Evolutionary conservation across 495 filamentous ascomycete genomes (phyloP), one percentile per base, ranked within the genome.

Genomic region (Podospora bellae-mahoneyi): DNA sequence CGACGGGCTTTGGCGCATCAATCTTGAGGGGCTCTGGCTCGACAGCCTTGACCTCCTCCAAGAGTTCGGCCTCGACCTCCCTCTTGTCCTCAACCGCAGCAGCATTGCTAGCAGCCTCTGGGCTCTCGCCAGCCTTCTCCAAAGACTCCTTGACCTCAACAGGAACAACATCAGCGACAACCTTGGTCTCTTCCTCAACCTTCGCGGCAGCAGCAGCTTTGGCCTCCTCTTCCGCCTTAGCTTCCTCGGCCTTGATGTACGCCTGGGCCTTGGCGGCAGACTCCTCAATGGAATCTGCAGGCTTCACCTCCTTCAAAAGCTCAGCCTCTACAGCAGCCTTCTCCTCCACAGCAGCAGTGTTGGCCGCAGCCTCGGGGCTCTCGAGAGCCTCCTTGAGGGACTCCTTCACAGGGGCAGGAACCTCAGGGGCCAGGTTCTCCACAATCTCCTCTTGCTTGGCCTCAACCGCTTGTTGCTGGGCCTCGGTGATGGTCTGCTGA

Each of bases 281-380:
- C 4, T 59, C 62, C 59, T 64, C 30, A 19, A 44, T 60, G 2
- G 67, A 60, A 3, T 64, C 65, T 7, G 58, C 48, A 5, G 61
- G 39, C 66, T 71, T 68, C 20, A 60, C 26, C 56, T 66, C 70
- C 34, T 75, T 79, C 61, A 88, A 79, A 2, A 93, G 79, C 77
- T 93, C 88, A 23, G 85, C 72, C 79, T 94, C 92, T 39, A 92
- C 81, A 19, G 84, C 88, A 75, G 86, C 87, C 86, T 96, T 96
- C 75, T 93, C 91, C 66, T 86, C 84, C 9, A 95, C 90, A 4
- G 86, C 87, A 56, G 84, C 83, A 18, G 84, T 79, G 76, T 88
- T 87, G 28, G 85, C 87, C 26, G 90, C 86, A 19, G 91, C 92
- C 77, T 96, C 92, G 32, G 91, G 89, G 59, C 81, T 81, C 65